Base-by-base conservation (phyloP, 257 asterid genomes). In the Nicotiana undulata region DNA sequence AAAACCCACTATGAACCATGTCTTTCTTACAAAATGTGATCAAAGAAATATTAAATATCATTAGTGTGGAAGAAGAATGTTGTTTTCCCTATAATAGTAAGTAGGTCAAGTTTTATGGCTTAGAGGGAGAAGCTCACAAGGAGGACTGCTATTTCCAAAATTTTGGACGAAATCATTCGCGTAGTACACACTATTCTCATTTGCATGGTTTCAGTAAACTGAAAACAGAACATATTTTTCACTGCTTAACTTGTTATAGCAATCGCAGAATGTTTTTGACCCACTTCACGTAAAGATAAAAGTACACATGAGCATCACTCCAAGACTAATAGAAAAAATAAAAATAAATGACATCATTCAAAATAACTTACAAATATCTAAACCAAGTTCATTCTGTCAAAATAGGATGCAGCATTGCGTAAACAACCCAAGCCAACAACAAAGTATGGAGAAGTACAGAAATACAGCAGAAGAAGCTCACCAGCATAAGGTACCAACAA, bases 401-500 rank as follows among this genome's bases (percentile, higher is more conserved):
- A 72, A 13, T 15, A 72, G 60, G 78, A 15, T 72, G 77, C 53
- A 20, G 59, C 17, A 0, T 72, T 72, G 78, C 24, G 13, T 72
- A 10, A 24, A 44, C 26, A 74, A 24, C 7, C 77, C 13, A 49
- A 49, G 61, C 26, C 60, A 15, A 5, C 44, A 0, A 24, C 15
- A 60, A 22, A 49, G 51, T 26, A n/a, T 53, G 64, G 67, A 85
- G 32, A 56, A 56, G 49, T 20, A 37, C 1, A 77, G 49, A 82
- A 24, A 49, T 37, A 24, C 65, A 65, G 28, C 11, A 44, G 65
- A 75, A 82, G 81, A 86, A 83, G 86, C 98, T 86, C 85, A 95
- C 99, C 99, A 68, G 99, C 99, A 90, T 93, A 95, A 82, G 99
- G 99, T 79, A 95, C 82, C 63, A 93, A 89, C 99, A 95, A 87